Evolutionary conservation across 73 alveolate genomes (phyloP).

Genomic region (Stentor roeselii): DNA sequence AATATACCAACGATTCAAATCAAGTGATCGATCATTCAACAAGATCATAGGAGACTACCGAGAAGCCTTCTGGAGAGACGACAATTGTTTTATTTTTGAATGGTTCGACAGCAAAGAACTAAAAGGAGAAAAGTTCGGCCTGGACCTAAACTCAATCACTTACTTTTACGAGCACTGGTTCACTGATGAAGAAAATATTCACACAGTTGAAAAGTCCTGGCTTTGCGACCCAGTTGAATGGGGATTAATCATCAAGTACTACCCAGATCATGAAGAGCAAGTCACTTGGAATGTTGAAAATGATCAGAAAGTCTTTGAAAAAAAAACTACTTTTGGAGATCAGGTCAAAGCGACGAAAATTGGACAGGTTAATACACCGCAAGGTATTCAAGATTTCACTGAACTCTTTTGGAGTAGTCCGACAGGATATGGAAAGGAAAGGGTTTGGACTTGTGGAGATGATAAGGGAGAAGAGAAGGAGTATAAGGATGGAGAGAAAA

Average conservation of each 20-base stretch:
- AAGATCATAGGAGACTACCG: background rate
- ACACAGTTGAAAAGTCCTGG: constrained; percentile 8
- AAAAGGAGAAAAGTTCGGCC: constrained; percentile 21
- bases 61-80: constrained; percentile 17
- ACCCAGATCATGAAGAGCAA: constrained; percentile 14
- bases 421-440: background rate
- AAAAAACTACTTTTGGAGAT: background rate
- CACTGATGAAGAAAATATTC: background rate
- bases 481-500: constrained; percentile 6
- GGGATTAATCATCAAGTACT: background rate
- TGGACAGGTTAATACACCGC: background rate
- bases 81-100: constrained; percentile 15
- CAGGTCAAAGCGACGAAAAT: background rate
- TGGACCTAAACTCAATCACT: background rate
- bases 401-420: background rate
- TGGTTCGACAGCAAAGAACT: background rate
- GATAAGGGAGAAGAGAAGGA: constrained; percentile 16
- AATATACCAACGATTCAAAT: background rate
- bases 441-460: background rate
- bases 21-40: background rate
- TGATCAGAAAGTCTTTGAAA: background rate
- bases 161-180: constrained; percentile 16
- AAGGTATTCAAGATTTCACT: background rate
- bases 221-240: constrained; percentile 3
- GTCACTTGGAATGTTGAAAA: background rate